A percentile compares a stretch with the other conserved stretches of the same genome.
phyloP scores from a whole-genome alignment of 345 rosid genomes.

The Balakata baccata region DNA sequence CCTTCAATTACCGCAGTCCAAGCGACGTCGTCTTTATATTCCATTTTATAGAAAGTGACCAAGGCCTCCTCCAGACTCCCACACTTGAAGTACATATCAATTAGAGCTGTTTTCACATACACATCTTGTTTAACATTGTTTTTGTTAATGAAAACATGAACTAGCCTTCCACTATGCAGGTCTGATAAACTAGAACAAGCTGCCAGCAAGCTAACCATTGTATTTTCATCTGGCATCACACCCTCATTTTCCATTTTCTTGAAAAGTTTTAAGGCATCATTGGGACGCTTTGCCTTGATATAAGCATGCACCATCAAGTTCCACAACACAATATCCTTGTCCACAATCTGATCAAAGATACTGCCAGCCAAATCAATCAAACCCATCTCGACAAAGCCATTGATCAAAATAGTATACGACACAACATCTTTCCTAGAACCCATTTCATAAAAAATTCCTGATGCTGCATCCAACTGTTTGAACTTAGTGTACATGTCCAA shows the following conservation, averaged over 20 bases:
- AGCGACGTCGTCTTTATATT: conserved; percentile 21
- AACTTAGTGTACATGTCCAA: conserved; percentile 22
- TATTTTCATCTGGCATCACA: conserved; percentile 22
- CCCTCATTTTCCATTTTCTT: conserved; percentile 18
- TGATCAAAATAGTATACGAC: conserved; percentile 25
- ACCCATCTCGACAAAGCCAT: conserved; percentile 30
- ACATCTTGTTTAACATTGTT: conserved; percentile 24
- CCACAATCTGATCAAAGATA: conserved; percentile 20
- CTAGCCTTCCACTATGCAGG: conserved; percentile 20
- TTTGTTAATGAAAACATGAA: conserved; percentile 23
- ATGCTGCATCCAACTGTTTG: conserved; percentile 16
- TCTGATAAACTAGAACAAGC: conserved; percentile 31
- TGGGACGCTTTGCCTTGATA: conserved; percentile 20
- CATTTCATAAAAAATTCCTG: conserved; percentile 18
- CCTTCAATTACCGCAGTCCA: too few relatives aligned
- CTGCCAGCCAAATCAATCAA: conserved; percentile 15
- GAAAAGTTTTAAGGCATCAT: conserved; percentile 26
- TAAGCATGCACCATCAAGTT: conserved; percentile 23
- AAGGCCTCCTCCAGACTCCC: conserved; percentile 29
- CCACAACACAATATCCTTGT: conserved; percentile 29
- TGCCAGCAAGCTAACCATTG: conserved; percentile 25
- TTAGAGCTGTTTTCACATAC: conserved; percentile 27
- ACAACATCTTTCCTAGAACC: conserved; percentile 17
- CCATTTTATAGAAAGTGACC: conserved; percentile 36
- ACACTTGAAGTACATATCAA: conserved; percentile 32